Percentiles rank a stretch among this genome's conserved stretches.
These are phyloP conservation scores for Lumnitzera littorea DNA, from an alignment of 345 rosid genomes.

Conservation along the genomic window DNA sequence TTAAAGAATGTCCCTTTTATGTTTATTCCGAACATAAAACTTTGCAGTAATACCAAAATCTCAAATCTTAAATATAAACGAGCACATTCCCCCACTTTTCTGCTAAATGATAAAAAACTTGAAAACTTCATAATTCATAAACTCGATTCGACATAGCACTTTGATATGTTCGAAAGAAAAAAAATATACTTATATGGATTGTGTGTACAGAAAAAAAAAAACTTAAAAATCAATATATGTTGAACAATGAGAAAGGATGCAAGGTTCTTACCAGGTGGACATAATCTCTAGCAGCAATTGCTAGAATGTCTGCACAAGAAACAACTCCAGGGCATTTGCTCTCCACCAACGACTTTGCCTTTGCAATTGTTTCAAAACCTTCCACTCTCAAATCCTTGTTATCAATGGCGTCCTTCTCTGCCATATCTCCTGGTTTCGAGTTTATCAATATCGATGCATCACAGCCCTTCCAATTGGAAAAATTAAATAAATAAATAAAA, in stretches of 20 bases:
- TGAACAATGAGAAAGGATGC: not conserved
- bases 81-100: too few species aligned
- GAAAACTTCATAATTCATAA: too few species aligned
- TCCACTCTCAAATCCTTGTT: slow-evolving; percentile 57
- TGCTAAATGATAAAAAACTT: too few species aligned
- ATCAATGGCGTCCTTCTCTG: slow-evolving; percentile 74
- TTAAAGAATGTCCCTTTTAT: too few species aligned
- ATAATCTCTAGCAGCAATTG: slow-evolving; percentile 79
- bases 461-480: slow-evolving; percentile 49
- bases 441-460: slow-evolving; percentile 72
- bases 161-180: too few species aligned
- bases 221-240: not conserved
- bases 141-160: too few species aligned
- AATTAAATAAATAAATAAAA: too few species aligned
- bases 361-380: slow-evolving; percentile 48
- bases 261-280: slow-evolving; percentile 38
- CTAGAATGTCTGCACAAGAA: slow-evolving; percentile 85
- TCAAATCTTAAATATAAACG: too few species aligned
- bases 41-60: too few species aligned
- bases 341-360: slow-evolving; percentile 71
- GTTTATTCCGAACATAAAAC: too few species aligned
- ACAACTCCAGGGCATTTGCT: slow-evolving; percentile 74
- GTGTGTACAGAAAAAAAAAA: too few species aligned
- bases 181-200: too few species aligned
- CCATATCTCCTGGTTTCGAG: slow-evolving; percentile 54